Base-by-base conservation (phyloP, 2,329 filamentous ascomycete genomes). In the Albophoma yamanashiensis region DNA sequence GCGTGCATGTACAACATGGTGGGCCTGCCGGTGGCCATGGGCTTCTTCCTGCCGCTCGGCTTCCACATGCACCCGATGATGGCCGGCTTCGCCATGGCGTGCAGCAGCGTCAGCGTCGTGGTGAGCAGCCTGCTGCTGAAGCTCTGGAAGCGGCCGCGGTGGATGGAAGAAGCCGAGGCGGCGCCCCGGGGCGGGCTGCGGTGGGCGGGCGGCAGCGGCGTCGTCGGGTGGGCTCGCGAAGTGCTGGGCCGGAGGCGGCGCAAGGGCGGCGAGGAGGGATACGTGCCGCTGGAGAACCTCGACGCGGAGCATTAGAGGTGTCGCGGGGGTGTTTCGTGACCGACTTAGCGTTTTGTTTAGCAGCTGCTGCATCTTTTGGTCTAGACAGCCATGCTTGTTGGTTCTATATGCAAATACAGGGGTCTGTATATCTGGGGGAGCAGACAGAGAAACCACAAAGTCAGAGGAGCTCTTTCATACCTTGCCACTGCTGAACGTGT, bases 21-120 rank as follows among this genome's bases (percentile, higher is more conserved):
- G 62, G 94, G 94, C 1, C 80, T 99, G 17, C 94, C 94, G 2
- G 95, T 99, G 67, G 94, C 94, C 47, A 97, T 97, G 94, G 94
- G 94, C 31, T 77, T 97, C 67, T 95, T 97, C 78, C 79, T 99
- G 5, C 93, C 94, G 0, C 85, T 96, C 65, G 94, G 93, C 39
- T 84, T 89, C 62, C 87, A 92, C 68, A 79, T 97, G 64, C 94
- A 96, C 66, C 92, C 94, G 31, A 93, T 97, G 87, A 92, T 92
- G 57, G 94, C 94, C 1, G 92, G 92, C 25, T 91, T 90, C 4
- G 94, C 94, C 57, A 97, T 99, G 92, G 93, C 92, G 1, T 85
- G 83, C 64, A 94, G 89, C 61, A 93, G 89, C 65, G 91, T 99
- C 55, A 94, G 89, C 62, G 94, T 99, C 4, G 93, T 97, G 0